Evolutionary conservation across 768 basidiomycete genomes (phyloP), one percentile per base, ranked within the genome.

Genomic region (Phaffia tasmanica): DNA sequence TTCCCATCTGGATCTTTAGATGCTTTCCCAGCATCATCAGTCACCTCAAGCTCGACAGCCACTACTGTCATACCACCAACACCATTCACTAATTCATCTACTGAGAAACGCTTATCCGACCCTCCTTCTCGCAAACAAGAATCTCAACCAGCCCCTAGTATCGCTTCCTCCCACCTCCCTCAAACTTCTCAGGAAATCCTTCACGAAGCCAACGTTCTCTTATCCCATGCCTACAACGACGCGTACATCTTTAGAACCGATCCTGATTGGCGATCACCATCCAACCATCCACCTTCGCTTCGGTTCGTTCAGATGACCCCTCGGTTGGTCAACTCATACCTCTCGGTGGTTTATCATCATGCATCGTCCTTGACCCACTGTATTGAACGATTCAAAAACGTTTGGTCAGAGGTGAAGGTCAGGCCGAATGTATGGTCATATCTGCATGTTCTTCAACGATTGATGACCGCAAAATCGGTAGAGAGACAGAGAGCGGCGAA

Each of bases 311-410:
- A 75, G 7, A 72, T 86, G 60, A 83, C 84, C 0, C 71, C 88
- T 0, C 79, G 81, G 1, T 81, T 95, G 7, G 71, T 92, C 70
- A 88, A 86, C 70, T 83, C 90, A 2, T 97, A 89, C 73, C 78
- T 95, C 59, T 83, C 86, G 16, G 86, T 92, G 0, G 82, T 85
- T 73, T 86, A 86, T 71, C 74, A 76, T 2, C 85, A 86, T 70
- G 76, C 80, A 4, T 72, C 76, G 0, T 63, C 67, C 14, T 76
- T 92, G 51, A 79, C 82, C 30, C 73, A 72, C 1, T 77, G 82
- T 2, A 76, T 77, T 32, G 78, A 79, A 9, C 74, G 80, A 9
- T 90, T 86, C 74, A 74, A 79, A 68, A 75, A 73, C 4, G 67
- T 85, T 2, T 87, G 82, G 68, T 74, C 77, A 23, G 73, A 80